These are phyloP conservation scores for Kandelia obovata DNA, from an alignment of 345 rosid species.

Conservation along the genomic window DNA sequence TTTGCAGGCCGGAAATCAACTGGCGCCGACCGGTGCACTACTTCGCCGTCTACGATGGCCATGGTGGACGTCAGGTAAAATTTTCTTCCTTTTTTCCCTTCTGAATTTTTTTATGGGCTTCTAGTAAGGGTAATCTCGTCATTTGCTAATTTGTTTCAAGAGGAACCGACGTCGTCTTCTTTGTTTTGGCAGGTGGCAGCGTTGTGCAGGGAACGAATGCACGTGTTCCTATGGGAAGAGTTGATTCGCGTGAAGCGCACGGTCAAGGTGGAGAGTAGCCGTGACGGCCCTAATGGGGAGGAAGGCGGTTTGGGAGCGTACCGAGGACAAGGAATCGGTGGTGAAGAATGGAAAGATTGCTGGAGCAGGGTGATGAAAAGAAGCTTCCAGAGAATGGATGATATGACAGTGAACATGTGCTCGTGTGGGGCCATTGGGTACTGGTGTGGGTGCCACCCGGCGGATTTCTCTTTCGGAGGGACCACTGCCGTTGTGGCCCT, in stretches of 20 bases:
- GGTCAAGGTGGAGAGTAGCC: neutral
- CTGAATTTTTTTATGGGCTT: neutral
- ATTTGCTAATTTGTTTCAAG: neutral
- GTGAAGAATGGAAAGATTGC: slow-evolving; percentile 6
- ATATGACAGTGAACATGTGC: slow-evolving; percentile 38
- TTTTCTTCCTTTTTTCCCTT: neutral
- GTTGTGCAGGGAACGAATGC: slow-evolving; percentile 46
- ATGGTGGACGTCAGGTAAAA: slow-evolving; percentile 61
- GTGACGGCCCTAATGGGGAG: neutral
- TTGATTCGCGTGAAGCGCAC: slow-evolving; percentile 30
- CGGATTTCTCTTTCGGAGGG: slow-evolving; percentile 42
- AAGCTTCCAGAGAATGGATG: slow-evolving; percentile 47
- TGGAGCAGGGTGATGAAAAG: slow-evolving; percentile 43
- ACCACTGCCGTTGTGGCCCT: slow-evolving; percentile 54
- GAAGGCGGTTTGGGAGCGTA: neutral
- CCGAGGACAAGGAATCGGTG: neutral
- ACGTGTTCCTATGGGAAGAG: slow-evolving; percentile 44
- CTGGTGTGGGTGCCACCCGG: slow-evolving; percentile 35
- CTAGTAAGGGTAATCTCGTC: slow-evolving; percentile 16
- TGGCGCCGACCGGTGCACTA: slow-evolving; percentile 53
- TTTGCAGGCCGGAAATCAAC: slow-evolving; percentile 48
- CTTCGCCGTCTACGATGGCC: slow-evolving; percentile 85
- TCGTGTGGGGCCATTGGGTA: slow-evolving; percentile 32
- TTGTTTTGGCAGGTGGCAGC: slow-evolving; percentile 42
- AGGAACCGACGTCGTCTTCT: neutral